Percentiles rank a stretch among this genome's conserved stretches.
Conservation (phyloP, 345 rosid species). For the Bretschneidera sinensis region DNA sequence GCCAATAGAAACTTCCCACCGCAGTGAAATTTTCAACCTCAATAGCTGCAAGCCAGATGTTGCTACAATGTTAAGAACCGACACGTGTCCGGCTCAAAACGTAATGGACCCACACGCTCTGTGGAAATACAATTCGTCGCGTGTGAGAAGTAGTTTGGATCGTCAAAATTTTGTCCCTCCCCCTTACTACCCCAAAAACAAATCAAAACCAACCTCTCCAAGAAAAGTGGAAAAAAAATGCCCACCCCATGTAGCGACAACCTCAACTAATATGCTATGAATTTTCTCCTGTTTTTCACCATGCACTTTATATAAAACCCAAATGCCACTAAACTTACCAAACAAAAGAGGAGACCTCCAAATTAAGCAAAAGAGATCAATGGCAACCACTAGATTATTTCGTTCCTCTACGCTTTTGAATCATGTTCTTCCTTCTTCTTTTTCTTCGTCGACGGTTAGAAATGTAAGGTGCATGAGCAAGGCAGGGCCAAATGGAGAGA, state of each 20-base stretch:
- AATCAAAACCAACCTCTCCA: conserved; percentile 16
- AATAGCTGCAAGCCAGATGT: no score
- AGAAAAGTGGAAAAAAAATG: conserved; percentile 10
- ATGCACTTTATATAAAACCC: conserved; percentile 11
- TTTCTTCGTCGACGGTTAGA: conserved; percentile 8
- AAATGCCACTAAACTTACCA: not conserved
- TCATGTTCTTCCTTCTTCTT: conserved; percentile 10
- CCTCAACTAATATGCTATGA: conserved; percentile 35
- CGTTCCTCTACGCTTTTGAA: conserved; percentile 18
- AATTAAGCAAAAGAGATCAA: not conserved
- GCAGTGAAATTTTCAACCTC: no score
- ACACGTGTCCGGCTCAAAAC: conserved; percentile 31
- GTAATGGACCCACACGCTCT: conserved; percentile 14
- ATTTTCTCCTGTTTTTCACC: conserved; percentile 33
- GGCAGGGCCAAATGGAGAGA: conserved; percentile 16
- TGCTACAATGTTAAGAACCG: not conserved
- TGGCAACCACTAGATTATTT: conserved; percentile 41
- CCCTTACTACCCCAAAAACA: no score
- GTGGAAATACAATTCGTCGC: not conserved
- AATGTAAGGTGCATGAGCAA: conserved; percentile 20
- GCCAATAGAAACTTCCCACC: no score
- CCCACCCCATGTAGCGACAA: conserved; percentile 21
- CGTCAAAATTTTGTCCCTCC: no score
- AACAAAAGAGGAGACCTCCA: not conserved
- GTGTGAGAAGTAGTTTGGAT: conserved; percentile 1